Base-by-base conservation (phyloP, 495 filamentous ascomycete genomes). In the Letharia columbiana region DNA sequence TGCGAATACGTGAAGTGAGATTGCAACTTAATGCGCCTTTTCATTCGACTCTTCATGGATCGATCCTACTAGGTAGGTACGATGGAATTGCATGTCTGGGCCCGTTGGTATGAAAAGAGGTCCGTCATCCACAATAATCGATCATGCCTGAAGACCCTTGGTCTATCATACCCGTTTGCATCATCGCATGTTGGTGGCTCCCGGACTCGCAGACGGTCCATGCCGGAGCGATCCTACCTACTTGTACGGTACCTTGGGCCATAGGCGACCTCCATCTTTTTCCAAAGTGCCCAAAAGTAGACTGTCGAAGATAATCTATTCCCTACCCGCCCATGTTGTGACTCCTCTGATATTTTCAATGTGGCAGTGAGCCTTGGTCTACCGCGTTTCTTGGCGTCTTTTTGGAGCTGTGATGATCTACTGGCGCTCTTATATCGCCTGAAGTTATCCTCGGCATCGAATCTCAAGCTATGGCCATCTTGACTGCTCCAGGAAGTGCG, bases 391-490 rank as follows among this genome's bases (percentile, higher is more conserved):
- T 33, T 28, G 63, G 50, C 54, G 45, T 52, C 23, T 56, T 47
- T 50, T 7, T 3, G 10, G 42, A 54, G 37, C 39, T 44, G n/a
- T 47, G 58, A 52, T 33, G 45, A 4, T 61, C 49, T 28, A 66
- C 59, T 66, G 64, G 64, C 59, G 57, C 64, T 66, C 64, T 66
- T 66, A 65, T 65, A 61, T 40, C 9, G 20, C 28, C 41, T 12
- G 23, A 37, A 35, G 52, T 31, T 41, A 41, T 56, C 64, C 64
- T 66, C 64, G 64, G 64, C 58, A 66, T 62, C n/a, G 28, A 39
- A 18, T 18, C 42, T 13, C 15, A 39, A 52, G 62, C 62, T 56
- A 42, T 63, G 52, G 63, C 54, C 63, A 59, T 49, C 31, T 18
- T 56, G 28, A 33, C 28, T 3, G 13, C 12, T 56, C 1, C 12